A percentile compares a stretch with the other conserved stretches of the same genome.
phyloP scores from a whole-genome alignment of 441 rosid genomes.

The Corymbia calophylla region DNA sequence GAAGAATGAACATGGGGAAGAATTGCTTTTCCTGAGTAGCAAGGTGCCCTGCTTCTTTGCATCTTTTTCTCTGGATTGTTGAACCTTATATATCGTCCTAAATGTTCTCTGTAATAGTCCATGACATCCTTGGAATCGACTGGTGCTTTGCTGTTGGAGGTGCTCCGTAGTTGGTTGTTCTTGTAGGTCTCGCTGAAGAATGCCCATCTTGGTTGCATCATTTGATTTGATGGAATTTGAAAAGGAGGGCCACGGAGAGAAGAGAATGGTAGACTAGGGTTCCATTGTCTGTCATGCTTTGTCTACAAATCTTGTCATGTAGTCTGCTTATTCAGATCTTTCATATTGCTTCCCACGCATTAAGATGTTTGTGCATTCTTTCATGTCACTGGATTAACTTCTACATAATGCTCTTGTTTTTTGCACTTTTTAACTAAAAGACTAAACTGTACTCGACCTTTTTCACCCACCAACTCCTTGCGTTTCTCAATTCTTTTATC shows the following conservation, averaged over 20 bases:
- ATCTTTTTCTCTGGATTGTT: background rate
- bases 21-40: conserved; percentile 53
- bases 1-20: conserved; percentile 58
- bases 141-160: background rate
- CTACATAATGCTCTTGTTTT: background rate
- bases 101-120: conserved; percentile 1
- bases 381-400: background rate
- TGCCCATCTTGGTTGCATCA: background rate
- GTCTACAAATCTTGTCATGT: background rate
- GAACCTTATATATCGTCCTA: background rate
- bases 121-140: background rate
- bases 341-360: background rate
- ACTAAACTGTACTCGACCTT: background rate
- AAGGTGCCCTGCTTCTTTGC: conserved; percentile 30
- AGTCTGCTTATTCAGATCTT: background rate
- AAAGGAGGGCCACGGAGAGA: background rate
- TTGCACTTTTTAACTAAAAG: background rate
- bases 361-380: background rate
- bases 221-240: background rate
- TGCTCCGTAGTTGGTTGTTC: background rate
- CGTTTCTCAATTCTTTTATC: background rate
- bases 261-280: background rate
- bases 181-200: background rate
- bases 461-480: background rate
- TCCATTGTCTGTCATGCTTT: background rate